Conservation (phyloP, 2,329 filamentous ascomycete genomes). For the Claviceps pazoutovae region DNA sequence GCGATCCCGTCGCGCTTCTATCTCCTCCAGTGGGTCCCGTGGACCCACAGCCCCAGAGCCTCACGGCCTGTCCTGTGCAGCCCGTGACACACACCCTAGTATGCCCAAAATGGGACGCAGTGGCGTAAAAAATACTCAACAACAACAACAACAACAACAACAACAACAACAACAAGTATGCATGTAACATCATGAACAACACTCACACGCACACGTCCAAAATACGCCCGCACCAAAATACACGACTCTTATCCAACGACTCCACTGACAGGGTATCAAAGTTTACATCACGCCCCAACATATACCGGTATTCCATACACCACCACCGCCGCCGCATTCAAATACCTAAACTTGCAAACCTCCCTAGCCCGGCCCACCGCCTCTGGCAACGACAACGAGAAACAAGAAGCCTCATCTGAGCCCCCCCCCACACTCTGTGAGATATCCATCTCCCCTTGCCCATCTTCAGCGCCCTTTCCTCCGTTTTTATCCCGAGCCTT, state of each 20-base stretch:
- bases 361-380: constrained; percentile 63
- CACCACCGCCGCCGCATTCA: constrained; percentile 87
- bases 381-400: constrained; percentile 43
- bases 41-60: too few species aligned
- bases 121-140: too few species aligned
- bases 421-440: neutral
- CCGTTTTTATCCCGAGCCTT: neutral
- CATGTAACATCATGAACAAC: too few species aligned
- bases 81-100: too few species aligned
- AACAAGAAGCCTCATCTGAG: too few species aligned
- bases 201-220: too few species aligned
- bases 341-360: constrained; percentile 75
- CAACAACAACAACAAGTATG: too few species aligned
- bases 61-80: too few species aligned
- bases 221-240: neutral
- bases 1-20: too few species aligned
- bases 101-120: too few species aligned
- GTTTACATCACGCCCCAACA: constrained; percentile 27
- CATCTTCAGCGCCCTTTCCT: neutral
- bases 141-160: too few species aligned
- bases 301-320: constrained; percentile 94
- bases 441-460: constrained; percentile 2
- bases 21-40: too few species aligned
- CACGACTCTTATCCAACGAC: neutral
- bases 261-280: neutral